Conservation (phyloP, 306 rosid genomes). For the Gleditsia sinensis region DNA sequence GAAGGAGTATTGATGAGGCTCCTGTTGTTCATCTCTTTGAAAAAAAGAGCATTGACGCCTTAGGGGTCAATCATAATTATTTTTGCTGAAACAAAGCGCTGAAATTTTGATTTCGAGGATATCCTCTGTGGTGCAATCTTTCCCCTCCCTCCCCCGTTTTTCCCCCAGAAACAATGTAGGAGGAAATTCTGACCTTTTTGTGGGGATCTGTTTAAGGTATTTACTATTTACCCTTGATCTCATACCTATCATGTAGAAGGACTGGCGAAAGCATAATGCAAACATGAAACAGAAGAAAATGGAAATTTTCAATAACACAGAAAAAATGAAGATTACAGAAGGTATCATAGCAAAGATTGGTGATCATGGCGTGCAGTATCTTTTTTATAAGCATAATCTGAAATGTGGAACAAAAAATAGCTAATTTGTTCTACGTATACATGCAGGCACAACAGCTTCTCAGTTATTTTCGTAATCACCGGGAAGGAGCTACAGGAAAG, state of each 20-base stretch:
- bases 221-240: not conserved
- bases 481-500: constrained; percentile 68
- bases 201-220: not conserved
- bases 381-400: constrained; percentile 16
- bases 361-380: not conserved
- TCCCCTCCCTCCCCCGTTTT: too few relatives aligned
- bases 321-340: not conserved
- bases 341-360: constrained; percentile 9
- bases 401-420: not conserved
- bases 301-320: not conserved
- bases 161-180: constrained; percentile 1
- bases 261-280: not conserved
- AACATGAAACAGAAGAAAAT: not conserved
- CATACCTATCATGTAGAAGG: not conserved
- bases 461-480: constrained; percentile 82
- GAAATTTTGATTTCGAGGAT: constrained; percentile 9
- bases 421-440: constrained; percentile 22
- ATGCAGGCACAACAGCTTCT: constrained; percentile 95
- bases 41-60: not conserved
- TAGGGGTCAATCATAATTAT: constrained; percentile 5
- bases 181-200: not conserved
- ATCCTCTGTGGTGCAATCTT: not conserved
- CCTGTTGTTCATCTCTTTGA: not conserved
- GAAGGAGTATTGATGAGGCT: constrained; percentile 12
- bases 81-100: constrained; percentile 24